Evolutionary conservation across 495 filamentous ascomycete species (phyloP).

Genomic region (Aspergillus leporis): DNA sequence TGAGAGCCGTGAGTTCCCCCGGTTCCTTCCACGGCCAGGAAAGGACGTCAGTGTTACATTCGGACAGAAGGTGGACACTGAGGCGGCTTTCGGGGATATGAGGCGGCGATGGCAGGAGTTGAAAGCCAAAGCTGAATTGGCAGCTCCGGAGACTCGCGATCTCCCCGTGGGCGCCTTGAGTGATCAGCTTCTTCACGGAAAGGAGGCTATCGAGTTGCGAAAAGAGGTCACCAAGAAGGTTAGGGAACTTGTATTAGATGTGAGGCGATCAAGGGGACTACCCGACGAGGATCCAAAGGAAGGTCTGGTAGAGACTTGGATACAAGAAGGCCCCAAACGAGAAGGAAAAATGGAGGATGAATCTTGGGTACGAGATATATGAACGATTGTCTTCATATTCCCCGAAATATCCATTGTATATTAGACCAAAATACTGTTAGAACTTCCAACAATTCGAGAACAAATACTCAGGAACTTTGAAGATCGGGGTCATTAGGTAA

Average conservation of each 20-base stretch:
- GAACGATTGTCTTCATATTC: slow-evolving; percentile 9
- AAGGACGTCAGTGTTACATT: slow-evolving; percentile 75
- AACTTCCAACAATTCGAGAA: slow-evolving; percentile 2
- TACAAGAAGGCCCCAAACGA: slow-evolving; percentile 50
- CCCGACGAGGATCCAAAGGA: slow-evolving; percentile 77
- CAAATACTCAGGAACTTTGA: neutral
- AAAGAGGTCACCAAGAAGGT: slow-evolving; percentile 80
- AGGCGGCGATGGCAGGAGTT: slow-evolving; percentile 67
- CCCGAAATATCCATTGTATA: slow-evolving; percentile 15
- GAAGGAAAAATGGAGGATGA: slow-evolving; percentile 65
- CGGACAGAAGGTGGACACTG: slow-evolving; percentile 50
- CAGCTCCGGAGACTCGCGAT: slow-evolving; percentile 30
- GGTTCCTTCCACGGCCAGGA: slow-evolving; percentile 74
- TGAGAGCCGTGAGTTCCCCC: slow-evolving; percentile 74
- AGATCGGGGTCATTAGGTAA: neutral
- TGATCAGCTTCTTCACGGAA: slow-evolving; percentile 67
- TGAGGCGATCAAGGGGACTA: slow-evolving; percentile 67
- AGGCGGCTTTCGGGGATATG: slow-evolving; percentile 62
- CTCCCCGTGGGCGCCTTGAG: slow-evolving; percentile 61
- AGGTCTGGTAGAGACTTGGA: slow-evolving; percentile 64
- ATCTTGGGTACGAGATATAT: slow-evolving; percentile 62
- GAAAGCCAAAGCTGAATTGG: slow-evolving; percentile 45
- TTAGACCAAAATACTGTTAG: slow-evolving; percentile 9
- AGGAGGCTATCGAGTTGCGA: slow-evolving; percentile 74
- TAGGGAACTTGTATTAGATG: slow-evolving; percentile 73